Evolutionary conservation across 2,329 filamentous ascomycete species (phyloP).

Genomic region (Aspergillus fijiensis): DNA sequence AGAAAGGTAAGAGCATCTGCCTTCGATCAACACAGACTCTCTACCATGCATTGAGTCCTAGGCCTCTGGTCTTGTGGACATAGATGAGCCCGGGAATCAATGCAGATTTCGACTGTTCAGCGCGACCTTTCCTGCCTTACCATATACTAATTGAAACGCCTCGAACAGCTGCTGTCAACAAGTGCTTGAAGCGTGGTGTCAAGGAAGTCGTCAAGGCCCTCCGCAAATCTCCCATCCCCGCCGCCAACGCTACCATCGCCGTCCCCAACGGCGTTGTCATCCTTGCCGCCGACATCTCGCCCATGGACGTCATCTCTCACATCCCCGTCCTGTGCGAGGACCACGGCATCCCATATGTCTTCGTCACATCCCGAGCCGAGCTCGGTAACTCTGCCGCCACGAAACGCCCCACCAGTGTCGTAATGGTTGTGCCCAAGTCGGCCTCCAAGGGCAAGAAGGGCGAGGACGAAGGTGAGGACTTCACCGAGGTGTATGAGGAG

Average conservation of each 20-base stretch:
- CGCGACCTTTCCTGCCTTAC: background rate
- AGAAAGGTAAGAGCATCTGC: conserved; percentile 44
- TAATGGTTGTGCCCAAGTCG: conserved; percentile 68
- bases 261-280: conserved; percentile 75
- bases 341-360: conserved; percentile 95
- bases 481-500: conserved; percentile 55
- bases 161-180: conserved; percentile 80
- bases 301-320: conserved; percentile 98
- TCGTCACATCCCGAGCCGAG: conserved; percentile 87
- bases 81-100: background rate
- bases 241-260: conserved; percentile 61
- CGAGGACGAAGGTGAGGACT: conserved; percentile 49
- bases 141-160: conserved; percentile 19
- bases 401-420: conserved; percentile 93
- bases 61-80: background rate
- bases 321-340: conserved; percentile 97
- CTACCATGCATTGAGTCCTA: background rate
- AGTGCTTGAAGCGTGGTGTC: conserved; percentile 93
- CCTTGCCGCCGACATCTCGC: conserved; percentile 95
- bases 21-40: conserved; percentile 2
- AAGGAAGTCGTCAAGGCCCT: conserved; percentile 99
- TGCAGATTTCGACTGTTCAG: background rate
- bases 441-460: conserved; percentile 52
- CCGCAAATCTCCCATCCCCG: conserved; percentile 77
- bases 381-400: conserved; percentile 90